Base-by-base conservation (phyloP, 73 alveolate genomes). In the Urostyla sp. region DNA sequence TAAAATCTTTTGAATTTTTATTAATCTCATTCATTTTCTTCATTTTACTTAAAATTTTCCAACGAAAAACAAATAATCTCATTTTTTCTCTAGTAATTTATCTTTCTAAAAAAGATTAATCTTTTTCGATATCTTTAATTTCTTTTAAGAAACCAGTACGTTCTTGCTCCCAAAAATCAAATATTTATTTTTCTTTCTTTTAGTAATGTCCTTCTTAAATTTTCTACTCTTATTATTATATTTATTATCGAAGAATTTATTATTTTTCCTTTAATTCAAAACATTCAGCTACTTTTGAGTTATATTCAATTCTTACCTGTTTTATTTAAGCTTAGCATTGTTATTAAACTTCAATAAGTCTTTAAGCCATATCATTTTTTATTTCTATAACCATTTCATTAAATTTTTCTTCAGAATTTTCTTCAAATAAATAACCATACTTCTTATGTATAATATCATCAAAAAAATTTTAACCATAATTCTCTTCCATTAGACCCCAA, bases 121-220 rank as follows among this genome's bases (percentile, higher is more conserved):
- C 3, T 27, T 37, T 44, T 24, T 66, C 80, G 13, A 18, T 21
- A 16, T 66, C 80, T 24, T 66, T 3, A 37, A 43, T 21, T 27
- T 66, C 80, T 3, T 66, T 48, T 51, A 66, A 40, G 6, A 66
- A 28, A 7, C 80, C 80, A n/a, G 80, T 63, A 40, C 63, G 37
- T 40, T 66, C 80, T 31, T 4, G 5, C 24, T 66, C 80, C 80
- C 80, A 66, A 40, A 59, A 6, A 37, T 66, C 49, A 27, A 66
- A 66, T 16, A 45, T 43, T 44, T 18, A 32, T 2, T 18, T 4
- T n/a, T 66, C 63, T 43, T 63, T 37, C 44, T 66, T 63, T 24
- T 40, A 37, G 10, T 21, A 43, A 16, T 21, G 13, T 27, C 8
- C 23, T 7, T 24, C 18, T 4, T 45, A 21, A 2, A 2, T 43